Base-by-base conservation (phyloP, 1,284 basidiomycete species). In the Lignosus rhinocerotis region DNA sequence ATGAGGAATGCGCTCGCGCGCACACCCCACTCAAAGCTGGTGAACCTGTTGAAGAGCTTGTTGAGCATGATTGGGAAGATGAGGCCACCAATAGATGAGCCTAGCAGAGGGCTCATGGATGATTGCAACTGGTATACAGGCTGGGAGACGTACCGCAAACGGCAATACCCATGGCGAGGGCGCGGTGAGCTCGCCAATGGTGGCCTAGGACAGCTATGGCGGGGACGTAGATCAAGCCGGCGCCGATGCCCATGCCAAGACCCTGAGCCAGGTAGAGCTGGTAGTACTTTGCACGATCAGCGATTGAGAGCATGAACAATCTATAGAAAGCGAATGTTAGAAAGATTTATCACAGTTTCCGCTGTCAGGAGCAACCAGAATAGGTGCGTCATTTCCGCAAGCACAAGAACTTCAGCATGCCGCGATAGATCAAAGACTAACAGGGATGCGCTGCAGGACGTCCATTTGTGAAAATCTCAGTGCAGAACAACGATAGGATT, bases 241-340 rank as follows among this genome's bases (percentile, higher is more conserved):
- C 61, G 10, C 76, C 78, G 59, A 83, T 76, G 17, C 70, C 64
- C 2, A 81, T 61, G 59, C 84, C 84, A 14, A 80, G 64, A 38
- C 69, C 69, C 61, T 72, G 70, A 1, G 64, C 39, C 11, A 71
- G 66, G 50, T 70, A 56, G 6, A 68, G 55, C 61, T 72, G 64
- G 51, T 70, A 70, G 51, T 70, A 72, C 33, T 65, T 56, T 19
- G 59, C 42, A 4, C 59, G 56, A 21, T 67, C 52, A 7, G 61
- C 60, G 17, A 72, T 51, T 5, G 69, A 71, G 16, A 67, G 53
- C 69, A 72, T 71, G 56, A 72, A 68, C 30, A 69, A 44, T 10
- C 48, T 50, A 16, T 36, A 25, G 31, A 48, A 33, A 17, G 19
- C 12, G 6, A n/a, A 14, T 39, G 7, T 39, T n/a, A 39, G 36